A percentile compares a stretch with the other conserved stretches of the same genome.
These are phyloP conservation scores for Exophiala dermatitidis DNA, from an alignment of 2,329 filamentous ascomycete species.

Conservation along the genomic window DNA sequence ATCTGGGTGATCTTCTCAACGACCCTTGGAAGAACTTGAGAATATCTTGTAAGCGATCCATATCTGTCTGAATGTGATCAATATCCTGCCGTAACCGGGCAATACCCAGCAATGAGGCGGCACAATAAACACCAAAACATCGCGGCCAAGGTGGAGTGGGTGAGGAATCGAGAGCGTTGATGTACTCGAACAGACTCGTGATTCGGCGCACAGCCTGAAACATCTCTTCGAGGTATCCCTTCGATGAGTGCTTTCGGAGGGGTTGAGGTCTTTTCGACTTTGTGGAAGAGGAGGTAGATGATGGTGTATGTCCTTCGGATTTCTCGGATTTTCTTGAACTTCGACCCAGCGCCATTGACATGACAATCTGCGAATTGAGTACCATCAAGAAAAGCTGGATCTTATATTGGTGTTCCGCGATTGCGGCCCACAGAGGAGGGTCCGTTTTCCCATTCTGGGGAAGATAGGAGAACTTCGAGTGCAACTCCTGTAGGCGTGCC, in stretches of 20 bases:
- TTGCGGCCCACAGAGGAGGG: neutral
- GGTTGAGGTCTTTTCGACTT: conserved; percentile 3
- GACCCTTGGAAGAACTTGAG: conserved; percentile 12
- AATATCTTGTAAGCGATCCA: conserved; percentile 6
- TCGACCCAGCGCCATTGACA: conserved; percentile 2
- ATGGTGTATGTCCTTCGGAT: neutral
- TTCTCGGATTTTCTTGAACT: neutral
- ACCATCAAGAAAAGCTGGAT: conserved; percentile 16
- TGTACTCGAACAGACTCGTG: conserved; percentile 15
- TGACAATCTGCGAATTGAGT: conserved; percentile 7
- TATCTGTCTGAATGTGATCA: conserved; percentile 11
- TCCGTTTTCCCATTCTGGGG: conserved; percentile 9
- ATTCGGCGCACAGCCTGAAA: conserved; percentile 13
- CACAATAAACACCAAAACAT: conserved; percentile 19
- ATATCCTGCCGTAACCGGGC: conserved; percentile 14
- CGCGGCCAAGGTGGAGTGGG: conserved; percentile 14
- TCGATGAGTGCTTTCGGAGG: conserved; percentile 4
- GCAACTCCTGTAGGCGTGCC: conserved; percentile 5
- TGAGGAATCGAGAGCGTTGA: conserved; percentile 8
- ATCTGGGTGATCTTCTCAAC: neutral
- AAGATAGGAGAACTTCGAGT: conserved; percentile 8
- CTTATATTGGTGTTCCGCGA: conserved; percentile 17
- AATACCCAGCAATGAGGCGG: conserved; percentile 14
- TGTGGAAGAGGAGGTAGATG: neutral
- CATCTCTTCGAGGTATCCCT: conserved; percentile 7